Base-by-base conservation (phyloP, 2,329 filamentous ascomycete species). In the Claviceps paspali region DNA sequence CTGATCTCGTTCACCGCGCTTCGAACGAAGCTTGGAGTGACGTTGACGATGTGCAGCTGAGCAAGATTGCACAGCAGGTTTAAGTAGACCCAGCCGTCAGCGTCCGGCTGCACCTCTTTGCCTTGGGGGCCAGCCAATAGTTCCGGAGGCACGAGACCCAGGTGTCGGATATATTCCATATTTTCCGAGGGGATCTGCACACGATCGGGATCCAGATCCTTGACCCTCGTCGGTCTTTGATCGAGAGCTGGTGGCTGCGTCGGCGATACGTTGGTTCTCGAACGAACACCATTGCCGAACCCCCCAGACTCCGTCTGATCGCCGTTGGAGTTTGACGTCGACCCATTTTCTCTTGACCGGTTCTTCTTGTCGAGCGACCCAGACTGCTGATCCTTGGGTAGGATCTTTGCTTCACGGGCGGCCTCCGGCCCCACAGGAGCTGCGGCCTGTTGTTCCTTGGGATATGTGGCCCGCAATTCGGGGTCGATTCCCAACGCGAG, bases 21-120 rank as follows among this genome's bases (percentile, higher is more conserved):
- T 40, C 81, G 76, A 28, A 91, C 76, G 48, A 88, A 88, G 21
- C 79, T 75, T 0, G 78, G 68, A 0, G 84, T 86, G 1, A 92
- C 83, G 41, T 85, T 87, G 46, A 91, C 68, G 0, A 86, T 88
- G 48, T 92, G 84, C 14, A 92, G 61, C 56, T 92, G 84, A 0
- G 85, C 84, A 64, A 92, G 70, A 49, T 80, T 86, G 51, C 79
- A 77, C 2, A 92, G 65, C 1, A 92, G 60, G 47, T 91, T 91
- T 6, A 91, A 60, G 47, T 87, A 88, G 0, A 88, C 75, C 83
- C 83, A 91, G 4, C 82, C 82, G 19, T 85, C 76, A 0, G 66
- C 64, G 38, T 79, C 76, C 0, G 76, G 67, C 11, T 69, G 65
- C 9, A 75, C 70, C 36, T 75, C 66, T 2, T 61, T 49, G 6